phyloP scores from a whole-genome alignment of 2,329 filamentous ascomycete species.

The Fusarium longipes region DNA sequence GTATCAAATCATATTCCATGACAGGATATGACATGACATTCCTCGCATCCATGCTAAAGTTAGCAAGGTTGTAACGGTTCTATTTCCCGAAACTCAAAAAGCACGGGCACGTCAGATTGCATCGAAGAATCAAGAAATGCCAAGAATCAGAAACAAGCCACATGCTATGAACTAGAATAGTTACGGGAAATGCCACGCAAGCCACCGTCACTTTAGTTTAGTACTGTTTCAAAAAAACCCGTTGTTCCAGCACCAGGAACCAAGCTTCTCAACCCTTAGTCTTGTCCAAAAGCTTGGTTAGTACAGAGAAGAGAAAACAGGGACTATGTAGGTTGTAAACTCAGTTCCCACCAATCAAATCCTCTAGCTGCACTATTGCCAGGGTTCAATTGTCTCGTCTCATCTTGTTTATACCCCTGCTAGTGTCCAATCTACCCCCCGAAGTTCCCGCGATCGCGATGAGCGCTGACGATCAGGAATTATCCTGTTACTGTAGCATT shows the following conservation, averaged over 20 bases:
- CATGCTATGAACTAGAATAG: constrained; percentile 7
- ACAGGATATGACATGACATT: neutral
- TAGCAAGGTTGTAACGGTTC: neutral
- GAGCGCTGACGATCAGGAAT: constrained; percentile 31
- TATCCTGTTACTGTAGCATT: neutral
- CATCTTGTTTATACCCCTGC: constrained; percentile 33
- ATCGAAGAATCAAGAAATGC: constrained; percentile 3
- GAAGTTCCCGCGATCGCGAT: constrained; percentile 34
- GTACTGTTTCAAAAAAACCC: constrained; percentile 1
- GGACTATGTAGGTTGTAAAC: constrained; percentile 5
- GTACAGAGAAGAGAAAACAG: neutral
- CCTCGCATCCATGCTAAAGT: neutral
- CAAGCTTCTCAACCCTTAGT: neutral
- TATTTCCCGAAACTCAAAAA: constrained; percentile 3
- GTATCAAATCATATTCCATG: neutral
- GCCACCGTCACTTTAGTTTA: constrained; percentile 30
- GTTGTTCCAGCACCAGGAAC: constrained; percentile 22
- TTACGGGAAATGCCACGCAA: constrained; percentile 26
- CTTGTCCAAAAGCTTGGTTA: constrained; percentile 19
- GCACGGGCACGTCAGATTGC: constrained; percentile 30
- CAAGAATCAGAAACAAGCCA: constrained; percentile 22
- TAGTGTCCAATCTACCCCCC: constrained; percentile 18
- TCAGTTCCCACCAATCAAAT: constrained; percentile 26
- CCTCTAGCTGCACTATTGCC: rapidly evolving
- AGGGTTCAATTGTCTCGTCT: constrained; percentile 33